phyloP scores from a whole-genome alignment of 2,329 filamentous ascomycete species.

The Rhynchosporium agropyri region DNA sequence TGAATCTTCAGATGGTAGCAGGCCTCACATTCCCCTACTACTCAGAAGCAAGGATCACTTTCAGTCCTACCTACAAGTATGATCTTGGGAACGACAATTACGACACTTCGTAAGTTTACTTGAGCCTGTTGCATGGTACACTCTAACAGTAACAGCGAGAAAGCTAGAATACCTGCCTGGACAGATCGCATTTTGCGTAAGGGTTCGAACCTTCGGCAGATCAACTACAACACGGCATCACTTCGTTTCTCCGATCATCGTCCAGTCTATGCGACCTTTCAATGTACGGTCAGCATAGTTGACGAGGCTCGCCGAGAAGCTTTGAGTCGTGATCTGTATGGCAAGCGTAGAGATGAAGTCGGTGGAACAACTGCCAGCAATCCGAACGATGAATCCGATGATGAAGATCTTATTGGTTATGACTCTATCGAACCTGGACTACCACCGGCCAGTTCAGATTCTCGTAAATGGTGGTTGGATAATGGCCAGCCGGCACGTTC shows the following conservation, averaged over 20 bases:
- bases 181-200: constrained; percentile 91
- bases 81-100: constrained; percentile 87
- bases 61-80: constrained; percentile 94
- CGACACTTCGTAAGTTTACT: constrained; percentile 74
- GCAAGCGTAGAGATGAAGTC: constrained; percentile 65
- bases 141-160: constrained; percentile 62
- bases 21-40: constrained; percentile 90
- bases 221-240: constrained; percentile 79
- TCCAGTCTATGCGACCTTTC: constrained; percentile 90
- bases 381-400: constrained; percentile 65
- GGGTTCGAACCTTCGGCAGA: constrained; percentile 79
- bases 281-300: constrained; percentile 79
- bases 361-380: constrained; percentile 62
- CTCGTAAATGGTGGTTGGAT: constrained; percentile 72
- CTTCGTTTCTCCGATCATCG: constrained; percentile 92
- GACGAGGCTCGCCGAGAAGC: constrained; percentile 73
- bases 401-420: constrained; percentile 81
- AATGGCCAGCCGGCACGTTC: constrained; percentile 76
- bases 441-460: constrained; percentile 67
- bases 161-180: constrained; percentile 94
- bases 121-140: background rate
- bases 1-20: constrained; percentile 96
- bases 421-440: constrained; percentile 80
- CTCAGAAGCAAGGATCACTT: constrained; percentile 84
- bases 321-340: constrained; percentile 76